Percentiles rank a stretch among this genome's conserved stretches.
These are phyloP conservation scores for Limnanthes douglasii DNA, from an alignment of 345 rosid genomes.

Conservation along the genomic window DNA sequence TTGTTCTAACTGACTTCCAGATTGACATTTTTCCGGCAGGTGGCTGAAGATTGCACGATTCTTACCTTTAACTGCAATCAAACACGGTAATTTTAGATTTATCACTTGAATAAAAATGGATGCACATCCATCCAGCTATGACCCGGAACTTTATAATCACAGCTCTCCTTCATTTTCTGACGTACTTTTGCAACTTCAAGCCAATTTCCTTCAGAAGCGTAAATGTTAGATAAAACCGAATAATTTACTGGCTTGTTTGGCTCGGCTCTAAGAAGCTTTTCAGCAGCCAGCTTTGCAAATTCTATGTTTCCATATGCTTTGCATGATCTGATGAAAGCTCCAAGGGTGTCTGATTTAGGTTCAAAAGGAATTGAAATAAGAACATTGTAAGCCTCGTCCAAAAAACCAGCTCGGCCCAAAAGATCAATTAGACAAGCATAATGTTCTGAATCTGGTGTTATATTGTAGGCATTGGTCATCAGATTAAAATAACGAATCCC, in stretches of 20 bases:
- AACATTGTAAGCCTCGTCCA: constrained; percentile 33
- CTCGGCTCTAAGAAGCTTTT: constrained; percentile 38
- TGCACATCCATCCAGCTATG: constrained; percentile 57
- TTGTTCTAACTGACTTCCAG: too few relatives aligned
- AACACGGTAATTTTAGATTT: too few relatives aligned
- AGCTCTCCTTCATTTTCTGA: constrained; percentile 25
- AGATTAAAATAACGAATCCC: constrained; percentile 41
- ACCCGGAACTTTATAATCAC: constrained; percentile 44
- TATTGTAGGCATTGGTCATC: constrained; percentile 29
- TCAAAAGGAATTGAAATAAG: constrained; percentile 28
- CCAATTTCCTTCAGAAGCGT: constrained; percentile 57
- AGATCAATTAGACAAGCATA: constrained; percentile 49
- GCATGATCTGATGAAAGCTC: constrained; percentile 58
- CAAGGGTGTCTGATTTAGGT: constrained; percentile 22
- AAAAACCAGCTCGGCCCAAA: constrained; percentile 57
- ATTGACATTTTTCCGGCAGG: too few relatives aligned
- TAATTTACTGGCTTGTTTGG: constrained; percentile 42
- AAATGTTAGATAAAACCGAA: constrained; percentile 34
- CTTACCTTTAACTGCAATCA: too few relatives aligned
- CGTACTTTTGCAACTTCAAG: constrained; percentile 27
- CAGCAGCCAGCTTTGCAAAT: constrained; percentile 33
- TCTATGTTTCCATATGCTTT: constrained; percentile 25
- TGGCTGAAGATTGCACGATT: too few relatives aligned
- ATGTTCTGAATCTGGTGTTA: constrained; percentile 43
- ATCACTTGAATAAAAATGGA: too few relatives aligned